phyloP scores from a whole-genome alignment of 1,139 yeast species.

The Taphrina wiesneri region DNA sequence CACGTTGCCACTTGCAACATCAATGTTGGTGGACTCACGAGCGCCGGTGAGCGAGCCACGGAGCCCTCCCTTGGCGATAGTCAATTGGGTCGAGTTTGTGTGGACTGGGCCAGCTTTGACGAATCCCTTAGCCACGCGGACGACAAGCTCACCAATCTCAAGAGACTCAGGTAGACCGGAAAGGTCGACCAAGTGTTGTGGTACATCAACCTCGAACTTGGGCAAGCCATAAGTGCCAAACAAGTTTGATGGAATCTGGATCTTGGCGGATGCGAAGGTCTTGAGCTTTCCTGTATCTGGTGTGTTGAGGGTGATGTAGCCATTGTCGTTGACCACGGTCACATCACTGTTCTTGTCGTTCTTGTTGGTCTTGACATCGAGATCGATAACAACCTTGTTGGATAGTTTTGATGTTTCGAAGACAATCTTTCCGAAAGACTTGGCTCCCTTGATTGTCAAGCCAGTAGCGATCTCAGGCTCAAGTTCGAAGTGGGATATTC shows the following conservation, averaged over 20 bases:
- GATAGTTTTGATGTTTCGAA: constrained; percentile 32
- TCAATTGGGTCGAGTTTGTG: constrained; percentile 30
- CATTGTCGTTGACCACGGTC: constrained; percentile 16
- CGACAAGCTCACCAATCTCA: constrained; percentile 24
- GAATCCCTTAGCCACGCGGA: constrained; percentile 26
- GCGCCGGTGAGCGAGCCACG: constrained; percentile 21
- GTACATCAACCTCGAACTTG: constrained; percentile 26
- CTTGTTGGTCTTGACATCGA: constrained; percentile 26
- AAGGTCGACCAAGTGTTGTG: constrained; percentile 28
- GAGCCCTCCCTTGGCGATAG: constrained; percentile 24
- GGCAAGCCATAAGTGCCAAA: constrained; percentile 28
- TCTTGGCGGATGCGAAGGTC: constrained; percentile 25
- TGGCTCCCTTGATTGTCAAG: constrained; percentile 28
- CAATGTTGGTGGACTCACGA: constrained; percentile 20
- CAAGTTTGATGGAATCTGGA: constrained; percentile 30
- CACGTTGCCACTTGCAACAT: constrained; percentile 22
- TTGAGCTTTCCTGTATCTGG: constrained; percentile 27
- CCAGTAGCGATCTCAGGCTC: constrained; percentile 24
- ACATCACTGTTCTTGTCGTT: constrained; percentile 13
- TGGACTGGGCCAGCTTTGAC: constrained; percentile 30
- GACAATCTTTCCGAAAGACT: constrained; percentile 19
- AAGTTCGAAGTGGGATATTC: constrained; percentile 20
- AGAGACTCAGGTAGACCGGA: constrained; percentile 31
- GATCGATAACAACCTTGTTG: constrained; percentile 28
- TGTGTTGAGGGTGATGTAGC: constrained; percentile 16